Percentiles rank a stretch among this genome's conserved stretches.
phyloP scores from a whole-genome alignment of 73 alveolate species.

The Paramecium pentaurelia region DNA sequence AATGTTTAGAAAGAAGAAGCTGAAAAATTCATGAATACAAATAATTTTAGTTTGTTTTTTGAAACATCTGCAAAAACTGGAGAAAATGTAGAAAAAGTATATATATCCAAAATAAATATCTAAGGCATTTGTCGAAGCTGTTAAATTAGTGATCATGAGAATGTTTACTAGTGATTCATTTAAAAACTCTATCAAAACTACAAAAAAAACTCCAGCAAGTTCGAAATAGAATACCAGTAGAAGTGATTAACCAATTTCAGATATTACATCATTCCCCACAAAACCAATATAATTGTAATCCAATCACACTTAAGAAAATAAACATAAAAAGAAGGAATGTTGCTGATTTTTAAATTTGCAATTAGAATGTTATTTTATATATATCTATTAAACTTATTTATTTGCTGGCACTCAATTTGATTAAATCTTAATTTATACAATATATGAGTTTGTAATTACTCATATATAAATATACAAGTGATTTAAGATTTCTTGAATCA shows the following conservation, averaged over 20 bases:
- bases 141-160: not conserved
- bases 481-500: no score
- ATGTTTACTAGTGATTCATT: conserved; percentile 22
- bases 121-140: not conserved
- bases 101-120: not conserved
- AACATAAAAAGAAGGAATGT: not conserved
- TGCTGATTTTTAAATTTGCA: not conserved
- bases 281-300: not conserved
- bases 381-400: no score
- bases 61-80: conserved; percentile 13
- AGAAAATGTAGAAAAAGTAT: conserved; percentile 2
- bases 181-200: not conserved
- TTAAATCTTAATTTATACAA: not conserved
- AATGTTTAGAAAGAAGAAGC: not conserved
- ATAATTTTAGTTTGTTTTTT: not conserved
- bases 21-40: not conserved
- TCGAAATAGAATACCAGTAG: not conserved
- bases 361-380: no score
- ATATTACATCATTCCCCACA: not conserved
- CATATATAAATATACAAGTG: no score
- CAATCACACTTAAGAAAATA: not conserved
- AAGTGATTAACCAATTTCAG: not conserved
- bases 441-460: no score
- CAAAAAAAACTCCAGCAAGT: conserved; percentile 17
- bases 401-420: no score